These are phyloP conservation scores for Hydrangea macrophylla DNA, from an alignment of 148 eudicot genomes.

Conservation along the genomic window DNA sequence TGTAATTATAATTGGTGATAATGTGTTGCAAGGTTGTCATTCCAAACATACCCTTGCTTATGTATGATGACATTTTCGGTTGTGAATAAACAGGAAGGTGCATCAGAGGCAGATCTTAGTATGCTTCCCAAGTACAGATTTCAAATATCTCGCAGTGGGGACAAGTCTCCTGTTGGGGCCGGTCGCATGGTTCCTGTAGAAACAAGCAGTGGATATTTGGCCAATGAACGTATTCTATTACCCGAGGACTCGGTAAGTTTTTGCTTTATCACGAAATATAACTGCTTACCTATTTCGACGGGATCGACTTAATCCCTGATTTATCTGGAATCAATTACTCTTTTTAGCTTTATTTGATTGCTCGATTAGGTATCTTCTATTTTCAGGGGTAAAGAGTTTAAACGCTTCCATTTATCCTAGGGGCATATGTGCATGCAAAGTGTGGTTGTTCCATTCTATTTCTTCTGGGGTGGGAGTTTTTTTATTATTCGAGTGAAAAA, in stretches of 20 bases:
- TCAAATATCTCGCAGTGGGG: slow-evolving; percentile 42
- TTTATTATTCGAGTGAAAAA: no score
- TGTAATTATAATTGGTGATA: no score
- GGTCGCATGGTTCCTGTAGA: slow-evolving; percentile 87
- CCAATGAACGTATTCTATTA: slow-evolving; percentile 70
- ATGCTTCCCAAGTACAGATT: slow-evolving; percentile 75
- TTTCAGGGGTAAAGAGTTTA: not conserved
- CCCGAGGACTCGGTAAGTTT: slow-evolving; percentile 91
- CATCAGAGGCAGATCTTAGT: slow-evolving; percentile 87
- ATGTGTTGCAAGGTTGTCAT: no score
- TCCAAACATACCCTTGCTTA: no score
- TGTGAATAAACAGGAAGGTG: slow-evolving; percentile 75
- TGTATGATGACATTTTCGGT: slow-evolving; percentile 2
- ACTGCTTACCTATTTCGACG: not conserved
- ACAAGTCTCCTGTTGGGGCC: slow-evolving; percentile 52
- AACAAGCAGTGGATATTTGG: slow-evolving; percentile 53
- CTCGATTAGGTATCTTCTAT: not conserved
- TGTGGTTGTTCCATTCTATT: not conserved
- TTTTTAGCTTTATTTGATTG: not conserved
- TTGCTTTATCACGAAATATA: not conserved
- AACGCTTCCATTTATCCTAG: not conserved
- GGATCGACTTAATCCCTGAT: not conserved
- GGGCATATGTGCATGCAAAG: not conserved
- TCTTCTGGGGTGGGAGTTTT: not conserved
- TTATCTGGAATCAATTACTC: not conserved